Evolutionary conservation across 306 rosid genomes (phyloP).

Genomic region (Cucurbita maxima): DNA sequence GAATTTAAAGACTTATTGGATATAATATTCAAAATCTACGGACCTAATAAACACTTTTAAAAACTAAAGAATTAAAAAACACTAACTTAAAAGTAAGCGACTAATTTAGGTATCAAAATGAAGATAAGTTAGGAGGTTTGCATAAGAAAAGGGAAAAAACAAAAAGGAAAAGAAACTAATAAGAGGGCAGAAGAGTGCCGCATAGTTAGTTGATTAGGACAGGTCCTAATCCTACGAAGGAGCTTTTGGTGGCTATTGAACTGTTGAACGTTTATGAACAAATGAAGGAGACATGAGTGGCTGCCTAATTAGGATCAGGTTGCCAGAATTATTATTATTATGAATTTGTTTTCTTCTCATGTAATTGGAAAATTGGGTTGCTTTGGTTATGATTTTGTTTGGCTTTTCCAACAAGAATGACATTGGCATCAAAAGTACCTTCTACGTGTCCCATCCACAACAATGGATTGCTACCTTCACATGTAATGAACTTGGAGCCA

Average conservation of each 20-base stretch:
- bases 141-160: background rate
- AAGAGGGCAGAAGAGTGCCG: background rate
- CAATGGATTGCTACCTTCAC: background rate
- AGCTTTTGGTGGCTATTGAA: background rate
- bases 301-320: background rate
- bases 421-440: background rate
- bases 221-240: background rate
- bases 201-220: background rate
- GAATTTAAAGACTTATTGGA: too few species aligned
- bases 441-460: background rate
- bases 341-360: background rate
- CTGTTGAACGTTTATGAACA: background rate
- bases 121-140: background rate
- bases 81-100: too few species aligned
- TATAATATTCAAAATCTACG: too few species aligned
- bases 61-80: too few species aligned
- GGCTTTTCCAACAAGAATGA: conserved; percentile 1
- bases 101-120: background rate
- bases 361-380: background rate
- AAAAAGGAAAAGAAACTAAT: background rate
- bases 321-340: background rate
- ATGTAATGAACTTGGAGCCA: background rate
- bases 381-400: background rate
- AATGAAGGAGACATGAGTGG: background rate
- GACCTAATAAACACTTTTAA: too few species aligned